These are phyloP conservation scores for Delonix regia DNA, from an alignment of 306 rosid species.

Conservation along the genomic window DNA sequence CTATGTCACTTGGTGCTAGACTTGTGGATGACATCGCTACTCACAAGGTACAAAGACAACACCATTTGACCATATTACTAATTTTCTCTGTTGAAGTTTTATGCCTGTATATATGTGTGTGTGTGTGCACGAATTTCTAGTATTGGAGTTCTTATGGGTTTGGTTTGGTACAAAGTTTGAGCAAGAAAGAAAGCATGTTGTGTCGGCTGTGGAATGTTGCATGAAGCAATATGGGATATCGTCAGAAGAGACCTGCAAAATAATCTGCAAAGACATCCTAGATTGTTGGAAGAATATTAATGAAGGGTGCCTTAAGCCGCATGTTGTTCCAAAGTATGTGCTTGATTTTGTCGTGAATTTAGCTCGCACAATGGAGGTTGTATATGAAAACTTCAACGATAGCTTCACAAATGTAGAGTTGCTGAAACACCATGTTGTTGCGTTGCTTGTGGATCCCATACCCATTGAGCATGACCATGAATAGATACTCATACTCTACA, in stretches of 20 bases:
- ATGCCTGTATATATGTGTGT: no score
- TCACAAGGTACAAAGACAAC: constrained; percentile 39
- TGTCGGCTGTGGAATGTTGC: background rate
- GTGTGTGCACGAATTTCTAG: no score
- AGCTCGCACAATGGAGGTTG: no score
- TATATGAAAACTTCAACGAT: no score
- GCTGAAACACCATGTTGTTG: no score
- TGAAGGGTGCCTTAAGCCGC: background rate
- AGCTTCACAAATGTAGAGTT: no score
- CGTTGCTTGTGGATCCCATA: no score
- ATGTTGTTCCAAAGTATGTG: background rate
- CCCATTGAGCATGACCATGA: no score
- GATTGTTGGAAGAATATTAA: background rate
- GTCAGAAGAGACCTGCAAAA: background rate
- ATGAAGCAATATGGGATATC: background rate
- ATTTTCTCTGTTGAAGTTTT: no score
- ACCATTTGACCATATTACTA: no score
- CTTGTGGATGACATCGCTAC: constrained; percentile 37
- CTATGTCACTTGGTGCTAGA: constrained; percentile 16
- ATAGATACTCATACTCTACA: no score
- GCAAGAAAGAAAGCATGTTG: background rate
- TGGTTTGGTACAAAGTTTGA: background rate
- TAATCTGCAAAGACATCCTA: background rate
- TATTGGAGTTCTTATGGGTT: background rate
- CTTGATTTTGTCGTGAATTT: no score